Evolutionary conservation across 441 rosid species (phyloP), one percentile per base, ranked within the genome.

Genomic region (Gossypium aridum): DNA sequence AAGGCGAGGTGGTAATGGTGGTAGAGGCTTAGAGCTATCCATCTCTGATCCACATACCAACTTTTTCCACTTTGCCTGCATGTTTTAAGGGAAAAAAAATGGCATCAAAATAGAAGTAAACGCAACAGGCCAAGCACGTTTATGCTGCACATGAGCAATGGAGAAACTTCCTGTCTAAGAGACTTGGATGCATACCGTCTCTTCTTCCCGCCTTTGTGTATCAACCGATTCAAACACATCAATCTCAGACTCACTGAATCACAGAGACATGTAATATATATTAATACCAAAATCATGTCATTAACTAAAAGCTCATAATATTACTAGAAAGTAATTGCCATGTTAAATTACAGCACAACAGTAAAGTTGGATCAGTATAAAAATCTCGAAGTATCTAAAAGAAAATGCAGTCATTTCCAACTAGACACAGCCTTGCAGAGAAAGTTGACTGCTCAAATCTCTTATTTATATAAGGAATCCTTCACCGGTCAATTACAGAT

Each of bases 181-280:
- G n/a, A 72, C 60, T 28, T 37, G 22, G 14, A 71, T 8, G 49
- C 86, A 64, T 85, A 93, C 98, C 93, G 71, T 82, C 82, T 93
- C 98, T 63, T 85, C 81, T 78, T 93, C 94, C 64, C 69, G 82
- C 83, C 98, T 88, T 78, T 84, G 84, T 59, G 80, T 85, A 84
- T 92, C 98, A 82, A 93, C 78, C 67, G 93, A 90, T 76, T 93
- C 98, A 82, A 93, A 93, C 13, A 92, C 69, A 70, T 93, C 98
- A 69, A 93, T 93, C 93, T 93, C 98, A 28, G 93, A 73, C 82
- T 92, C 97, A 54, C 98, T 93, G 90, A 75, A 80, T 10, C 2
- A 14, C 5, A 17, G 17, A 34, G 61, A 54, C 62, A 54, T 9
- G 43, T 17, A 26, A 26, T 61, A 59, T 2, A 64, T 13, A 9